Conservation (phyloP, 73 alveolate species). For the Tetrahymena borealis region DNA sequence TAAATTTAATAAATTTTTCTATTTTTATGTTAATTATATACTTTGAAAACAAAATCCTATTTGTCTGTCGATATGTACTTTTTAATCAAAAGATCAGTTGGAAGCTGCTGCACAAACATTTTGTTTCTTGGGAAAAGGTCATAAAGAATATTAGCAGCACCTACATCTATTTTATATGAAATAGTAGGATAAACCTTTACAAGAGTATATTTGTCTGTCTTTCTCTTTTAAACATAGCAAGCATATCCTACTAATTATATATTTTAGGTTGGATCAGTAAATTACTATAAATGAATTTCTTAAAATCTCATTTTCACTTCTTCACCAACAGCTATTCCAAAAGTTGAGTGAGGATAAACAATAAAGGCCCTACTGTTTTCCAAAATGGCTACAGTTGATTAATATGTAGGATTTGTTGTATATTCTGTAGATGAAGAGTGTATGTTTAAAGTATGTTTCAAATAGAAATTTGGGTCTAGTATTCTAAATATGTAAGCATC, state of each 20-base stretch:
- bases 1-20: neutral
- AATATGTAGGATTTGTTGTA: neutral
- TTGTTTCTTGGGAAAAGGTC: too few species aligned
- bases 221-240: neutral
- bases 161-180: too few species aligned
- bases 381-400: too few species aligned
- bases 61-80: neutral
- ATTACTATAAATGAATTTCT: too few species aligned
- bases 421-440: neutral
- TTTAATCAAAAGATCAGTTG: too few species aligned
- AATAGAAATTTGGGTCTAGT: neutral
- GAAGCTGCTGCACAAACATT: too few species aligned
- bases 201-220: neutral
- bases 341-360: too few species aligned
- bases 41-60: neutral
- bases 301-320: too few species aligned
- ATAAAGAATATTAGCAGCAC: too few species aligned
- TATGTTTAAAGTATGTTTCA: neutral
- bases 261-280: neutral
- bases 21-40: neutral
- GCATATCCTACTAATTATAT: neutral
- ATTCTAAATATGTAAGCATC: neutral
- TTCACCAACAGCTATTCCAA: too few species aligned
- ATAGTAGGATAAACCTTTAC: neutral
- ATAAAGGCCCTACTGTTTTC: too few species aligned